Evolutionary conservation across 2,329 filamentous ascomycete species (phyloP).

Genomic region (Sporothrix globosa): DNA sequence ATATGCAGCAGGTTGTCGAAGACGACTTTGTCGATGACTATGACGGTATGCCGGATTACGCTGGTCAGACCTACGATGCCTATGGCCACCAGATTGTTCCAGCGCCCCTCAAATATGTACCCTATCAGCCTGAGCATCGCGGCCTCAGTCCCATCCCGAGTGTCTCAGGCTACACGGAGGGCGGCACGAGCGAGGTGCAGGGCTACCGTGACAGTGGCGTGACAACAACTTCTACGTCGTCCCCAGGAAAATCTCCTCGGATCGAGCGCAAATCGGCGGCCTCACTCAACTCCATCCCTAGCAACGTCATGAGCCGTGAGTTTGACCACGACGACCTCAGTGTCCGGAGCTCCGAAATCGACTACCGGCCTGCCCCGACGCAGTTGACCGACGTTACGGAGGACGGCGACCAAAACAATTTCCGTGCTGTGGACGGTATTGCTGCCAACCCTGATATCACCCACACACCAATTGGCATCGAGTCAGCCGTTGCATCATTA

Average conservation of each 20-base stretch:
- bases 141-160: conserved; percentile 89
- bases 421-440: conserved; percentile 71
- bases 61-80: conserved; percentile 52
- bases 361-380: conserved; percentile 52
- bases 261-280: conserved; percentile 46
- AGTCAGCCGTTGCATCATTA: conserved; percentile 88
- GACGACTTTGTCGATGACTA: conserved; percentile 46
- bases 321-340: conserved; percentile 64
- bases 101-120: conserved; percentile 66
- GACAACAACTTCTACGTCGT: conserved; percentile 57
- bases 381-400: conserved; percentile 52
- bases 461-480: conserved; percentile 71
- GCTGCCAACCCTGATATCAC: conserved; percentile 77
- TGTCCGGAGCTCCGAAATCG: conserved; percentile 57
- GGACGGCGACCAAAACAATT: conserved; percentile 58
- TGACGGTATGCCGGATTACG: conserved; percentile 32
- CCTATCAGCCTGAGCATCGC: conserved; percentile 69
- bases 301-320: conserved; percentile 54
- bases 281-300: conserved; percentile 61
- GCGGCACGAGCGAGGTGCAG: conserved; percentile 59
- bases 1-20: conserved; percentile 36
- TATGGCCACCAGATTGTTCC: conserved; percentile 66
- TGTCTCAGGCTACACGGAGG: conserved; percentile 81
- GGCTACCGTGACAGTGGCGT: conserved; percentile 61
- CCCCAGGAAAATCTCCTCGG: conserved; percentile 60